Percentiles rank a stretch among this genome's conserved stretches.
Evolutionary conservation across 768 basidiomycete genomes (phyloP).

Genomic region (Hebeloma cylindrosporum): DNA sequence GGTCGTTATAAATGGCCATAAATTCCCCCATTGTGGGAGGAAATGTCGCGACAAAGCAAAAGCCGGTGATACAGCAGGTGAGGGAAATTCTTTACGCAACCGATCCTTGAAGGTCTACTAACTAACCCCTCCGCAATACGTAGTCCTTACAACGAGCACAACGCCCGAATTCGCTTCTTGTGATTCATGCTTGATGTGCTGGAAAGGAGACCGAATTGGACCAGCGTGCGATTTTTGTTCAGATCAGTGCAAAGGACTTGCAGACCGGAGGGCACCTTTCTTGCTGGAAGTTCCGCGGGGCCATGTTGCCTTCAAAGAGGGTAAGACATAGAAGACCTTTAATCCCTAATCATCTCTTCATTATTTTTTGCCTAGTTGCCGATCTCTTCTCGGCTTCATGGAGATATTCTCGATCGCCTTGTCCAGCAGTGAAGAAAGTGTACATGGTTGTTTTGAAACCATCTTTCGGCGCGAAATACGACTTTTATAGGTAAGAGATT

Average conservation of each 20-base stretch:
- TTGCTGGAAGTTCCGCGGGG: slow-evolving; percentile 29
- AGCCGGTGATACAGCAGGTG: too few species aligned
- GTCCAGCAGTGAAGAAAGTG: slow-evolving; percentile 14
- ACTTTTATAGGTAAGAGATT: neutral
- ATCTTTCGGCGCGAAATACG: neutral
- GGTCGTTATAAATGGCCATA: slow-evolving; percentile 16
- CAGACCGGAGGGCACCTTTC: slow-evolving; percentile 16
- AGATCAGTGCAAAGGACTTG: slow-evolving; percentile 10
- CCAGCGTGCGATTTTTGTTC: slow-evolving; percentile 20
- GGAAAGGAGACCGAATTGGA: slow-evolving; percentile 11
- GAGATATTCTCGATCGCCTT: slow-evolving; percentile 2
- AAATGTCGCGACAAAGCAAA: slow-evolving; percentile 25
- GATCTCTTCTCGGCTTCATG: slow-evolving; percentile 9
- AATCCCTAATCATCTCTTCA: too few species aligned
- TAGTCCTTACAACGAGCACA: too few species aligned
- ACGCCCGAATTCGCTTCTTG: slow-evolving; percentile 13
- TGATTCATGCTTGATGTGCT: slow-evolving; percentile 28
- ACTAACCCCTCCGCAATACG: too few species aligned
- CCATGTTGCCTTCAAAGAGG: slow-evolving; percentile 23
- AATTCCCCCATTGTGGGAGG: slow-evolving; percentile 24
- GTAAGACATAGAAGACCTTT: slow-evolving; percentile 7
- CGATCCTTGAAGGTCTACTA: too few species aligned
- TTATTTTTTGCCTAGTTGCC: too few species aligned
- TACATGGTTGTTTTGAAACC: slow-evolving; percentile 7
- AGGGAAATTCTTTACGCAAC: too few species aligned